Evolutionary conservation across 352 stramenopile species (phyloP).

Genomic region (Pythium apleroticum): DNA sequence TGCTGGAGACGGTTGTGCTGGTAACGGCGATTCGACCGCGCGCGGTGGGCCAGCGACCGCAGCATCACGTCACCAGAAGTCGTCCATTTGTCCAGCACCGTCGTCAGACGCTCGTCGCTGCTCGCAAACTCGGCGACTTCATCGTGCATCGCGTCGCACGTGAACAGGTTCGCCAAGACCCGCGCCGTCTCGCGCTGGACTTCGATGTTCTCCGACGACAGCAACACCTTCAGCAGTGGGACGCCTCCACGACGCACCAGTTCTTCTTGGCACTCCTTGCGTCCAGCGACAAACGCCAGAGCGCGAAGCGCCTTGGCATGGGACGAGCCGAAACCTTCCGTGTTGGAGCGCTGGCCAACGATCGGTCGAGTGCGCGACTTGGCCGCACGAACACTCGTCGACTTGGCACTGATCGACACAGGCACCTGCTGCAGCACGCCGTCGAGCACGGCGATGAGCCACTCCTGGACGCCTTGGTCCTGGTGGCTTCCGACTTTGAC

Average conservation of each 20-base stretch:
- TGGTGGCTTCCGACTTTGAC: constrained; percentile 40
- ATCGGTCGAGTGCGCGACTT: constrained; percentile 60
- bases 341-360: constrained; percentile 29
- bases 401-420: constrained; percentile 37
- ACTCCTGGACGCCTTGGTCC: constrained; percentile 68
- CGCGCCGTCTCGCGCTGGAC: constrained; percentile 63
- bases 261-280: constrained; percentile 56
- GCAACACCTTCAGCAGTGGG: constrained; percentile 50
- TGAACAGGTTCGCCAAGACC: constrained; percentile 68
- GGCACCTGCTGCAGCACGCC: constrained; percentile 61
- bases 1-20: constrained; percentile 36
- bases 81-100: constrained; percentile 45
- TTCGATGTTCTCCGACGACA: constrained; percentile 39
- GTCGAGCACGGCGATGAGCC: constrained; percentile 72
- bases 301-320: constrained; percentile 62
- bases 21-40: constrained; percentile 54
- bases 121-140: constrained; percentile 37
- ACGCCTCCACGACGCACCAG: constrained; percentile 53
- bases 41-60: constrained; percentile 54
- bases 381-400: constrained; percentile 61
- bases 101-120: constrained; percentile 39
- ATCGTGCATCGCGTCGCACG: constrained; percentile 46
- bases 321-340: constrained; percentile 38
- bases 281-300: constrained; percentile 56
- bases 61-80: constrained; percentile 46